Percentiles rank a stretch among this genome's conserved stretches.
Conservation (phyloP, 2,329 filamentous ascomycete species). For the Penicillium sp. region DNA sequence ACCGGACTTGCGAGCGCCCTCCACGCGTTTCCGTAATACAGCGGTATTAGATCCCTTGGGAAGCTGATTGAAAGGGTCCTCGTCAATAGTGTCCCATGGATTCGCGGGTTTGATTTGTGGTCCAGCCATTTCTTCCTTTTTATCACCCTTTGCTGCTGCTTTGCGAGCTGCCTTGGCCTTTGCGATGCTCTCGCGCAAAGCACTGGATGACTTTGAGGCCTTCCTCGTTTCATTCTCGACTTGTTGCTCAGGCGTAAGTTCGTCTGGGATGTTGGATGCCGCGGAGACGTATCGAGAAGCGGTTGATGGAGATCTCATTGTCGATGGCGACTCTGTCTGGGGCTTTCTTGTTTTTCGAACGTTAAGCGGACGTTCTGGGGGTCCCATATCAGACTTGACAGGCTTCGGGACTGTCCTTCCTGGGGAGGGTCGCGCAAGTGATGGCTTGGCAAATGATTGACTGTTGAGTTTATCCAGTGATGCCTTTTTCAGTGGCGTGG, state of each 20-base stretch:
- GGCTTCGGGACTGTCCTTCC: conserved; percentile 62
- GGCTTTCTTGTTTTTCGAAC: conserved; percentile 43
- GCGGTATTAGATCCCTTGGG: conserved; percentile 64
- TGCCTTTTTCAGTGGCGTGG: conserved; percentile 23
- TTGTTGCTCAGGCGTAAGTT: conserved; percentile 33
- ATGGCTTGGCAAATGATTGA: conserved; percentile 53
- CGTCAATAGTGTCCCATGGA: conserved; percentile 54
- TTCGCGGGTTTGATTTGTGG: conserved; percentile 24
- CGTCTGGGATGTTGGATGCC: conserved; percentile 34
- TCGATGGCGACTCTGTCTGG: conserved; percentile 35
- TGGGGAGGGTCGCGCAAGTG: conserved; percentile 59
- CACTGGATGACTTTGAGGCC: conserved; percentile 71
- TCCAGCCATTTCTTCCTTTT: conserved; percentile 7
- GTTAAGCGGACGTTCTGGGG: conserved; percentile 42
- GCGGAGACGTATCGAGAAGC: conserved; percentile 36
- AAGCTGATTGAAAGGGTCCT: conserved; percentile 62
- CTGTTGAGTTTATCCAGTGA: conserved; percentile 30
- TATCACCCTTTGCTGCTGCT: conserved; percentile 47
- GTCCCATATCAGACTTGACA: conserved; percentile 41
- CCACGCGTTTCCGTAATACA: conserved; percentile 73
- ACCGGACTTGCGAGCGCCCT: conserved; percentile 74
- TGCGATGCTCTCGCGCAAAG: conserved; percentile 87
- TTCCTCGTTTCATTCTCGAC: conserved; percentile 45
- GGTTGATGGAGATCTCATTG: conserved; percentile 36
- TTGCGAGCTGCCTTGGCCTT: conserved; percentile 84